phyloP scores from a whole-genome alignment of 345 rosid genomes.

The Pistacia integerrima region DNA sequence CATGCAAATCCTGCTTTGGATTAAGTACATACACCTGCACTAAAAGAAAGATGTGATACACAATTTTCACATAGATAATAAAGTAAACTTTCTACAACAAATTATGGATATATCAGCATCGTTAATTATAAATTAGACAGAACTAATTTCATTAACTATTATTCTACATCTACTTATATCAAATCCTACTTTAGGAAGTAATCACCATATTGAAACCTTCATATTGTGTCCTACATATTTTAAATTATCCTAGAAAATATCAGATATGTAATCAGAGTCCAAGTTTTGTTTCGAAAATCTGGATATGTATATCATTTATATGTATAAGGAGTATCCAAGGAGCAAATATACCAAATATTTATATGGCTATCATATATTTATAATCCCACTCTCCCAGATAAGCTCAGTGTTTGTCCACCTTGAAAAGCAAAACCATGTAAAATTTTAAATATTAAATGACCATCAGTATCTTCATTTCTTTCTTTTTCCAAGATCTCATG shows the following conservation, averaged over 20 bases:
- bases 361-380: neutral
- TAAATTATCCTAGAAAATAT: neutral
- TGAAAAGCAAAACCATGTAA: neutral
- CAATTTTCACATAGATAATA: neutral
- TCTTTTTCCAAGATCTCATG: neutral
- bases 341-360: neutral
- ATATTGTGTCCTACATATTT: neutral
- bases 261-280: neutral
- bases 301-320: neutral
- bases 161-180: neutral
- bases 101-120: neutral
- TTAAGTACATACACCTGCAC: constrained; percentile 68
- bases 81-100: neutral
- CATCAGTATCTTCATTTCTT: neutral
- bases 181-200: neutral
- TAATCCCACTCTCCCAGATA: neutral
- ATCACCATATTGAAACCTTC: neutral
- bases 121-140: neutral
- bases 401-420: neutral
- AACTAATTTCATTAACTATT: neutral
- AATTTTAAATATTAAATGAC: neutral
- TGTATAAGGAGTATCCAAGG: neutral
- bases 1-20: constrained; percentile 92
- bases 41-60: constrained; percentile 18
- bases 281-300: neutral